A percentile compares a stretch with the other conserved stretches of the same genome.
phyloP scores from a whole-genome alignment of 805 yeast species.

The Wickerhamomyces canadensis region DNA sequence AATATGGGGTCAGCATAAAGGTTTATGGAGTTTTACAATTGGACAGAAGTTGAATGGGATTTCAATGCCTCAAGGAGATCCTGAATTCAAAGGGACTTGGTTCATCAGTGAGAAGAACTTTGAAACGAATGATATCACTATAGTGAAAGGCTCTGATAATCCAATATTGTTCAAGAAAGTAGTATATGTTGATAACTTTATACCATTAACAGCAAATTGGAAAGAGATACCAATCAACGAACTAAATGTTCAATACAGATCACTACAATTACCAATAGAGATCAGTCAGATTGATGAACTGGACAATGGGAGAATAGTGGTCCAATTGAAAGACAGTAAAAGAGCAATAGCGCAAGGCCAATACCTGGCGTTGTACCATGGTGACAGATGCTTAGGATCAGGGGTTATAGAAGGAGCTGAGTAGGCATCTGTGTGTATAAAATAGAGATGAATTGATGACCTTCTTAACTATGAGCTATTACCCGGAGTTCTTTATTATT shows the following conservation, averaged over 20 bases:
- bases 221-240: conserved; percentile 10
- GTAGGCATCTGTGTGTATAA: neutral
- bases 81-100: conserved; percentile 75
- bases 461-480: no score
- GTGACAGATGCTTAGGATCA: conserved; percentile 63
- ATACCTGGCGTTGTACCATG: conserved; percentile 65
- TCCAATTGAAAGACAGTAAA: conserved; percentile 40
- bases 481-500: no score
- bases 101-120: conserved; percentile 68
- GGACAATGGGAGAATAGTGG: conserved; percentile 17
- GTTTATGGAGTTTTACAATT: conserved; percentile 92
- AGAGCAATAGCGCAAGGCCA: conserved; percentile 92
- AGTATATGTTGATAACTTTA: conserved; percentile 36
- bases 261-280: conserved; percentile 57
- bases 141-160: conserved; percentile 66
- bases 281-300: conserved; percentile 25
- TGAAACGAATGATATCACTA: conserved; percentile 65
- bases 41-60: conserved; percentile 75
- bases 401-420: conserved; percentile 32
- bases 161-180: conserved; percentile 43
- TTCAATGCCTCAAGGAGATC: conserved; percentile 87
- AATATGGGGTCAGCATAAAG: conserved; percentile 77
- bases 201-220: conserved; percentile 13
- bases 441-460: no score
- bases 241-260: conserved; percentile 59